Conservation (phyloP, 2,329 filamentous ascomycete species). For the Cordyceps militaris region DNA sequence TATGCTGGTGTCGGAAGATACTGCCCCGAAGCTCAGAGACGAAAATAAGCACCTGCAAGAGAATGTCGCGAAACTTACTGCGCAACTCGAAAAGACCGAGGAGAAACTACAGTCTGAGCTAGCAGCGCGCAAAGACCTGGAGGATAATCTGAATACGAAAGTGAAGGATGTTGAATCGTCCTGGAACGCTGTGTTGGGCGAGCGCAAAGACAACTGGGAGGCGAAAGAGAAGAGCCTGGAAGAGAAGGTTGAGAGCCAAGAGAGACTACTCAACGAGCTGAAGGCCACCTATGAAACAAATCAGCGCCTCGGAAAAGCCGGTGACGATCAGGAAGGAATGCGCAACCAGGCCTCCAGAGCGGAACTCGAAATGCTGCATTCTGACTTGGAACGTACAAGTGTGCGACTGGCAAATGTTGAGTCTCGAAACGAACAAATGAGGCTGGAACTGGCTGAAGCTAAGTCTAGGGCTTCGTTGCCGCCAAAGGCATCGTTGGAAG, state of each 20-base stretch:
- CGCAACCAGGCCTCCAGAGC: slow-evolving; percentile 69
- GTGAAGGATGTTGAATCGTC: slow-evolving; percentile 86
- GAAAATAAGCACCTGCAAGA: slow-evolving; percentile 86
- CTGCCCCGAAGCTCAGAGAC: slow-evolving; percentile 76
- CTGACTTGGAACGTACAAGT: slow-evolving; percentile 86
- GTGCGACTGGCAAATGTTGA: slow-evolving; percentile 83
- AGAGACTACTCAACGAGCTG: slow-evolving; percentile 83
- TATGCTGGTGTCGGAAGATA: slow-evolving; percentile 85
- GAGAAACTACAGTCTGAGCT: slow-evolving; percentile 72
- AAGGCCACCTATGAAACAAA: slow-evolving; percentile 97
- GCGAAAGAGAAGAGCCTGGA: slow-evolving; percentile 86
- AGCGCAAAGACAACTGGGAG: slow-evolving; percentile 95
- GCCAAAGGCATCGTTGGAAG: slow-evolving; percentile 61
- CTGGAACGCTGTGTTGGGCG: slow-evolving; percentile 82
- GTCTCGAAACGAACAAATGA: slow-evolving; percentile 86
- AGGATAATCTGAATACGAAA: slow-evolving; percentile 68
- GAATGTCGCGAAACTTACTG: slow-evolving; percentile 65
- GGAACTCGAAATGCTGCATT: slow-evolving; percentile 87
- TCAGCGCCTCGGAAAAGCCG: slow-evolving; percentile 72
- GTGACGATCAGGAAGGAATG: slow-evolving; percentile 51
- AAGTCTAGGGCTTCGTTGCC: slow-evolving; percentile 61
- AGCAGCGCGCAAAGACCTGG: slow-evolving; percentile 62
- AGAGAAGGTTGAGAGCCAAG: slow-evolving; percentile 91
- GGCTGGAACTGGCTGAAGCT: slow-evolving; percentile 82
- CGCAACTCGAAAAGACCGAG: slow-evolving; percentile 78